Percentiles rank a stretch among this genome's conserved stretches.
These are phyloP conservation scores for Citrullus mucosospermus DNA, from an alignment of 306 rosid genomes.

Conservation along the genomic window DNA sequence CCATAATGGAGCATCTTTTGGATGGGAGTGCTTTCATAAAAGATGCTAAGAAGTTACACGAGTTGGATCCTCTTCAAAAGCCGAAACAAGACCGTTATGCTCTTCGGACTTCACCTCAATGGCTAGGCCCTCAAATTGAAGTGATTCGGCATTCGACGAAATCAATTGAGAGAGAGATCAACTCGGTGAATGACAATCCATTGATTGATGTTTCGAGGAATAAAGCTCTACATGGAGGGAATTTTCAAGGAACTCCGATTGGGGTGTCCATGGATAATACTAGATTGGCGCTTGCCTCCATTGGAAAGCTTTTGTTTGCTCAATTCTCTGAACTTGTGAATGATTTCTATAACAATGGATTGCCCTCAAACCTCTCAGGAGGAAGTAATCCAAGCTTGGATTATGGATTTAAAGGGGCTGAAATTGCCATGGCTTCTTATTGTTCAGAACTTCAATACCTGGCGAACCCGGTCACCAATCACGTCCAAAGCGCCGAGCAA, in stretches of 20 bases:
- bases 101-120: constrained; percentile 37
- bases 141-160: constrained; percentile 25
- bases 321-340: constrained; percentile 26
- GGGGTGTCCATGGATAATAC: constrained; percentile 36
- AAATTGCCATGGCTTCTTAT: constrained; percentile 2
- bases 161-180: constrained; percentile 32
- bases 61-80: not conserved
- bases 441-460: constrained; percentile 11
- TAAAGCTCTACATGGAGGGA: constrained; percentile 18
- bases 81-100: constrained; percentile 34
- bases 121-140: constrained; percentile 45
- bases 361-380: constrained; percentile 10
- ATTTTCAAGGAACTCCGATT: constrained; percentile 5
- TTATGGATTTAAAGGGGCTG: not conserved
- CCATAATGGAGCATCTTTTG: constrained; percentile 29
- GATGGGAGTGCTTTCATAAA: constrained; percentile 27
- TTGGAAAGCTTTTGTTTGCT: constrained; percentile 1
- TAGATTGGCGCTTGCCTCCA: constrained; percentile 21
- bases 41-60: constrained; percentile 13
- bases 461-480: constrained; percentile 32
- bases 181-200: constrained; percentile 13
- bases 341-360: constrained; percentile 25
- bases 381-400: constrained; percentile 12
- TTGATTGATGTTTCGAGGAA: constrained; percentile 26
- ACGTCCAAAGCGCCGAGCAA: constrained; percentile 11